Evolutionary conservation across 192 early-diverging fungal species (phyloP).

Genomic region (Bifiguratus adelaidae): DNA sequence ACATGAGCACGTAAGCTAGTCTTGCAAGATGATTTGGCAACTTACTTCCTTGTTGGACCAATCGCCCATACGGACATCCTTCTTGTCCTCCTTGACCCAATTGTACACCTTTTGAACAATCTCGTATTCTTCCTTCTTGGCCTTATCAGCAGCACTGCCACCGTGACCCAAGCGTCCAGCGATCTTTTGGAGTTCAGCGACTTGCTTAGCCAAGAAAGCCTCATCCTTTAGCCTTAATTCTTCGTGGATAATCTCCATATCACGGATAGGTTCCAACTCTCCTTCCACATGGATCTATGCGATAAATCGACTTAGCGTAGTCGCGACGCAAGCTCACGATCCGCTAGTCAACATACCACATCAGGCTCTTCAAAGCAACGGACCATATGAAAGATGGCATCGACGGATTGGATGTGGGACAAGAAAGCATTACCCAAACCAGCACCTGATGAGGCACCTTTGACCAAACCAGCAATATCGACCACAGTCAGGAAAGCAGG

Average conservation of each 20-base stretch:
- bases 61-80: constrained; percentile 79
- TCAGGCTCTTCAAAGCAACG: constrained; percentile 89
- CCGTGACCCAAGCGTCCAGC: constrained; percentile 68
- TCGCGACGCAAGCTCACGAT: too few relatives aligned
- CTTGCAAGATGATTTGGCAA: background rate
- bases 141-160: constrained; percentile 74
- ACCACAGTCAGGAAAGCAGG: constrained; percentile 70
- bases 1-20: background rate
- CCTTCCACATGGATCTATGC: constrained; percentile 89
- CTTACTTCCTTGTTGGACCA: constrained; percentile 87
- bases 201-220: constrained; percentile 68
- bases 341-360: too few relatives aligned
- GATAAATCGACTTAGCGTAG: too few relatives aligned
- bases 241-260: constrained; percentile 91
- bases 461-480: constrained; percentile 98
- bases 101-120: constrained; percentile 65
- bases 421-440: constrained; percentile 93
- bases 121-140: constrained; percentile 77
- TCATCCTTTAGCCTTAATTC: constrained; percentile 93
- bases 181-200: constrained; percentile 55
- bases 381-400: constrained; percentile 78
- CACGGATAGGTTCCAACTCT: constrained; percentile 82
- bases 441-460: constrained; percentile 68
- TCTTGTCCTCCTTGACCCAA: constrained; percentile 62
- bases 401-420: constrained; percentile 79